Conservation (phyloP, 1,284 basidiomycete species). For the Inonotus obliquus region DNA sequence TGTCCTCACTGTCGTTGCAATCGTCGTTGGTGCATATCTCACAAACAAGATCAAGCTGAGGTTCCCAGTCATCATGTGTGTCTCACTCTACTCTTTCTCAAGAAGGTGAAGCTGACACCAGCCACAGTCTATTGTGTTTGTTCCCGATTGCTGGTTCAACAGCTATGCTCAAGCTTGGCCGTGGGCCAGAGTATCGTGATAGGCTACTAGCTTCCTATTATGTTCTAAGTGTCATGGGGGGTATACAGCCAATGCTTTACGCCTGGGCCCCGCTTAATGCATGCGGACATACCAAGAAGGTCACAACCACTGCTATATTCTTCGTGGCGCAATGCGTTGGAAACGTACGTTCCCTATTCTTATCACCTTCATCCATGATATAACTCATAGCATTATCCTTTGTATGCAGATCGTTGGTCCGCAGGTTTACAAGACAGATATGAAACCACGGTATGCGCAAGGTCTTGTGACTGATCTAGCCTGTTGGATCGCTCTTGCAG, state of each 20-base stretch:
- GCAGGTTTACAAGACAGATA: constrained; percentile 34
- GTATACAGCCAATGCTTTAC: constrained; percentile 36
- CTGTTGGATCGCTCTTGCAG: constrained; percentile 35
- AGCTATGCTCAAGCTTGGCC: constrained; percentile 8
- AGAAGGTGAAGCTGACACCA: constrained; percentile 32
- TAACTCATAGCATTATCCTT: neutral
- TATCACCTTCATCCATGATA: neutral
- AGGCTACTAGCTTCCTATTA: constrained; percentile 10
- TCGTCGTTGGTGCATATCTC: constrained; percentile 36
- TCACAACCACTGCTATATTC: constrained; percentile 35
- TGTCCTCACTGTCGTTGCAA: constrained; percentile 40
- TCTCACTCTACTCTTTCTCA: constrained; percentile 35
- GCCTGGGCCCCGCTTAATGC: constrained; percentile 40
- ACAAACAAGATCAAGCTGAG: constrained; percentile 45
- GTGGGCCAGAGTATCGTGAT: constrained; percentile 2
- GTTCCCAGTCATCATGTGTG: constrained; percentile 42
- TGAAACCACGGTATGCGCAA: constrained; percentile 36
- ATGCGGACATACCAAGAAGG: constrained; percentile 41
- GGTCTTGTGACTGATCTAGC: constrained; percentile 35
- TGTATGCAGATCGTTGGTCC: constrained; percentile 27
- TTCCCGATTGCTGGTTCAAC: constrained; percentile 8
- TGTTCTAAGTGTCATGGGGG: constrained; percentile 8
- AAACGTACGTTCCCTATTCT: constrained; percentile 26
- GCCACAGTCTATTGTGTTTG: neutral
- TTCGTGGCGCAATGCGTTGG: constrained; percentile 42